A percentile compares a stretch with the other conserved stretches of the same genome.
phyloP scores from a whole-genome alignment of 257 asterid species.

The Solanum ossicruentum region DNA sequence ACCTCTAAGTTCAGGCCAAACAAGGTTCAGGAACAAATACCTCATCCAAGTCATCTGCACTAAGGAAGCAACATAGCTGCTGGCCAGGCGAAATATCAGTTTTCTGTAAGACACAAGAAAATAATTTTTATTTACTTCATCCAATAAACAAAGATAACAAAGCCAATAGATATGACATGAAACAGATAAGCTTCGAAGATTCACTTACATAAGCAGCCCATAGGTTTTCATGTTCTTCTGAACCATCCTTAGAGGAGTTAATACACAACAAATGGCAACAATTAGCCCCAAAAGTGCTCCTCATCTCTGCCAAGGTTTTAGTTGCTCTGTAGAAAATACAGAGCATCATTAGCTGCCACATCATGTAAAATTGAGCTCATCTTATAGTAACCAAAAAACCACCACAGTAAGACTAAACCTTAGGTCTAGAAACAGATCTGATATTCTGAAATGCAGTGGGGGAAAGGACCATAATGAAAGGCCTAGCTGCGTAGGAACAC shows the following conservation, averaged over 20 bases:
- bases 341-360: background rate
- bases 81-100: slow-evolving; percentile 22
- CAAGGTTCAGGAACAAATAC: slow-evolving; percentile 19
- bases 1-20: slow-evolving; percentile 2
- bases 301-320: slow-evolving; percentile 67
- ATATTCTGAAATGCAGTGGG: background rate
- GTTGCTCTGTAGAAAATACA: slow-evolving; percentile 46
- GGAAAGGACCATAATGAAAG: background rate
- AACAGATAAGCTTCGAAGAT: background rate
- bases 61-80: slow-evolving; percentile 62
- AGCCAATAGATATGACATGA: slow-evolving; percentile 1
- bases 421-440: background rate
- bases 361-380: slow-evolving; percentile 1
- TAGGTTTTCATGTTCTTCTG: slow-evolving; percentile 46
- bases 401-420: background rate
- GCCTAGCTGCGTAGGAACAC: background rate
- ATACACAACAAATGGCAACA: slow-evolving; percentile 74
- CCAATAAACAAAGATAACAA: background rate
- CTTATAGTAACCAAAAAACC: background rate
- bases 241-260: slow-evolving; percentile 60
- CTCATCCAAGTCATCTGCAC: slow-evolving; percentile 70
- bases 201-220: slow-evolving; percentile 69
- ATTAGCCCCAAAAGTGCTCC: slow-evolving; percentile 70
- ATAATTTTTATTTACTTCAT: background rate
- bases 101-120: slow-evolving; percentile 35